phyloP scores from a whole-genome alignment of 176 grass and related monocot species.

The Oryza meridionalis region DNA sequence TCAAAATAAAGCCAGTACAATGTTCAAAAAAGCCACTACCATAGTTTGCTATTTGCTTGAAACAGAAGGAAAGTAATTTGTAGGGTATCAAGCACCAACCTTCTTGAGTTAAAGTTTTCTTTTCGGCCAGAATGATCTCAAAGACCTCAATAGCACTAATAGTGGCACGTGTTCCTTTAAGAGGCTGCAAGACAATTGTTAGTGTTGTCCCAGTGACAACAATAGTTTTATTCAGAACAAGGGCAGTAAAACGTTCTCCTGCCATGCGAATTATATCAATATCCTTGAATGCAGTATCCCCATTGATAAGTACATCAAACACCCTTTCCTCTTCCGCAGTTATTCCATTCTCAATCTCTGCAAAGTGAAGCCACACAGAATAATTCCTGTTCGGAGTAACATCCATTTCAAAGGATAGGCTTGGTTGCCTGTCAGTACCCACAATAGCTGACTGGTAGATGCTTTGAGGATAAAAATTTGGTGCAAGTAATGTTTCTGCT shows the following conservation, averaged over 20 bases:
- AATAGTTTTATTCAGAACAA: slow-evolving; percentile 89
- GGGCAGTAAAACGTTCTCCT: slow-evolving; percentile 78
- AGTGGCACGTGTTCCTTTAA: slow-evolving; percentile 60
- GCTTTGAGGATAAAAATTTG: slow-evolving; percentile 84
- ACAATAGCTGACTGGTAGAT: slow-evolving; percentile 90
- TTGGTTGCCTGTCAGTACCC: slow-evolving; percentile 69
- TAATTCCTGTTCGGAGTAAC: slow-evolving; percentile 96
- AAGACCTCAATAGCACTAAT: slow-evolving; percentile 93
- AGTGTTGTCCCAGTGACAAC: slow-evolving; percentile 73
- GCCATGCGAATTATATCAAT: slow-evolving; percentile 81
- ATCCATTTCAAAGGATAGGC: slow-evolving; percentile 83
- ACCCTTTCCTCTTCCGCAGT: slow-evolving; percentile 75
- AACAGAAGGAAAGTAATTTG: slow-evolving; percentile 27
- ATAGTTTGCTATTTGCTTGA: slow-evolving; percentile 13
- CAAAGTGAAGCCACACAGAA: slow-evolving; percentile 97
- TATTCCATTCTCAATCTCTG: slow-evolving; percentile 81
- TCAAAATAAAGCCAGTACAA: not conserved
- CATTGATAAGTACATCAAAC: slow-evolving; percentile 89
- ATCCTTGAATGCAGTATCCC: slow-evolving; percentile 72
- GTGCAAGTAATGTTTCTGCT: slow-evolving; percentile 69
- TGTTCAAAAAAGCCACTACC: not conserved
- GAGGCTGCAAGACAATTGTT: slow-evolving; percentile 68
- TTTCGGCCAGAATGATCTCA: slow-evolving; percentile 84
- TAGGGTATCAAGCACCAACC: slow-evolving; percentile 44
- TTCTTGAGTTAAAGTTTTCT: slow-evolving; percentile 74